Percentiles rank a stretch among this genome's conserved stretches.
Conservation (phyloP, 2,329 filamentous ascomycete genomes). For the Coniochaeta sp. region DNA sequence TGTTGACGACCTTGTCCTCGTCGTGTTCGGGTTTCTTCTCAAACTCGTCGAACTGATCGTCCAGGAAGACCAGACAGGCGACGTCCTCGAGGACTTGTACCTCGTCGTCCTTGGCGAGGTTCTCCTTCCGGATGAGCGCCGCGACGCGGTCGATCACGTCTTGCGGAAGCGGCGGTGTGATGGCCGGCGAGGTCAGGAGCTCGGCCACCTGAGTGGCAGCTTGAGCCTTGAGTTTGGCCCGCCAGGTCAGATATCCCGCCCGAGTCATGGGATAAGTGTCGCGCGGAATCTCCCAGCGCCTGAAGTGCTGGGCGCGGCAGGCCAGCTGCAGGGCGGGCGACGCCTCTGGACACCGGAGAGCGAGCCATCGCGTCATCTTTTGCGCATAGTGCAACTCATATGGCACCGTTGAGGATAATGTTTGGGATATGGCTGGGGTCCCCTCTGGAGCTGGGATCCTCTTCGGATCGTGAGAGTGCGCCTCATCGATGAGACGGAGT, state of each 20-base stretch:
- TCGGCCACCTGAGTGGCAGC: conserved; percentile 46
- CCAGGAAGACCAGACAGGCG: conserved; percentile 79
- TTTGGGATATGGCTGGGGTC: conserved; percentile 10
- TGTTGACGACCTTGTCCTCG: conserved; percentile 68
- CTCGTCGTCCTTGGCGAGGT: conserved; percentile 52
- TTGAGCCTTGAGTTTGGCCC: conserved; percentile 65
- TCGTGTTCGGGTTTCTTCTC: conserved; percentile 58
- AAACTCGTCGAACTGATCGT: conserved; percentile 80
- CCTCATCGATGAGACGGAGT: conserved; percentile 64
- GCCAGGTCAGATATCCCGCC: conserved; percentile 73
- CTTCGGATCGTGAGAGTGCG: conserved; percentile 62
- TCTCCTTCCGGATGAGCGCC: conserved; percentile 72
- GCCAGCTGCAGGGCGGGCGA: conserved; percentile 65
- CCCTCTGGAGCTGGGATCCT: conserved; percentile 35
- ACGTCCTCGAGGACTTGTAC: conserved; percentile 77
- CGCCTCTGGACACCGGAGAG: conserved; percentile 50
- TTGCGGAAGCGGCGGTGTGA: conserved; percentile 28
- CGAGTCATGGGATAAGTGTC: conserved; percentile 66
- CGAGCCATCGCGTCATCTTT: conserved; percentile 71
- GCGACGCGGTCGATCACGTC: conserved; percentile 57
- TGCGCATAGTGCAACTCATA: conserved; percentile 79
- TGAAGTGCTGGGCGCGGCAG: conserved; percentile 78
- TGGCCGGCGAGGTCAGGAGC: conserved; percentile 33
- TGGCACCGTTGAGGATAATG: conserved; percentile 34
- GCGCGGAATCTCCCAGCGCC: conserved; percentile 77